phyloP scores from a whole-genome alignment of 2,329 filamentous ascomycete species.

The Monosporascus sp. region DNA sequence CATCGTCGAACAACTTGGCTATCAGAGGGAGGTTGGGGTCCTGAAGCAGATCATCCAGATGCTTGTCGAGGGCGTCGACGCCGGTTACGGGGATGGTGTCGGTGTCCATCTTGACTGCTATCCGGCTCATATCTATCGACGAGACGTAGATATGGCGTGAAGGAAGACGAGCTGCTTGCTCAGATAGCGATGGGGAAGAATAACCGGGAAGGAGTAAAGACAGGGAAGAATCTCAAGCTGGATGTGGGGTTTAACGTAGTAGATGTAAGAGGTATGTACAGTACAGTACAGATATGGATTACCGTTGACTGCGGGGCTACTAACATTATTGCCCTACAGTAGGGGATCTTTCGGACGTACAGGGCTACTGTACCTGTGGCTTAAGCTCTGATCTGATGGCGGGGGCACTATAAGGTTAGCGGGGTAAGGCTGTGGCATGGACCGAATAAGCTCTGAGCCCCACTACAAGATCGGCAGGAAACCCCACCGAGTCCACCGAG shows the following conservation, averaged over 20 bases:
- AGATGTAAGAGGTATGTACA: neutral
- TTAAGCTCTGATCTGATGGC: conserved; percentile 1
- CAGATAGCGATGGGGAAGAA: neutral
- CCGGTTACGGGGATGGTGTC: conserved; percentile 43
- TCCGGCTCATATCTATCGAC: conserved; percentile 15
- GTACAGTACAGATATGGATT: too few relatives aligned
- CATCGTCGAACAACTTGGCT: conserved; percentile 50
- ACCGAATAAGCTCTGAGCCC: neutral
- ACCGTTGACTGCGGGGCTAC: too few relatives aligned
- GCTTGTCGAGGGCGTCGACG: conserved; percentile 47
- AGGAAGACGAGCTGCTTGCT: neutral
- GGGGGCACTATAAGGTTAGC: neutral
- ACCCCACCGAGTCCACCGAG: conserved; percentile 1
- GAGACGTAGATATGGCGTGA: neutral
- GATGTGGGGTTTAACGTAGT: neutral
- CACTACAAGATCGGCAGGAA: neutral
- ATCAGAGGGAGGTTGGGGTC: conserved; percentile 38
- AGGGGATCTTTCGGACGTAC: conserved; percentile 1
- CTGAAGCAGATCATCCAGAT: conserved; percentile 45
- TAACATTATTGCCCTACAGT: too few relatives aligned
- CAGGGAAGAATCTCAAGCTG: neutral
- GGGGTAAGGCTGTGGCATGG: neutral
- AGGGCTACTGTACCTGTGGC: neutral
- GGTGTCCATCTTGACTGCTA: conserved; percentile 34
- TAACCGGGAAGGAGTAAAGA: neutral